These are phyloP conservation scores for Porogramme epimiltina DNA, from an alignment of 1,284 basidiomycete genomes.

Conservation along the genomic window DNA sequence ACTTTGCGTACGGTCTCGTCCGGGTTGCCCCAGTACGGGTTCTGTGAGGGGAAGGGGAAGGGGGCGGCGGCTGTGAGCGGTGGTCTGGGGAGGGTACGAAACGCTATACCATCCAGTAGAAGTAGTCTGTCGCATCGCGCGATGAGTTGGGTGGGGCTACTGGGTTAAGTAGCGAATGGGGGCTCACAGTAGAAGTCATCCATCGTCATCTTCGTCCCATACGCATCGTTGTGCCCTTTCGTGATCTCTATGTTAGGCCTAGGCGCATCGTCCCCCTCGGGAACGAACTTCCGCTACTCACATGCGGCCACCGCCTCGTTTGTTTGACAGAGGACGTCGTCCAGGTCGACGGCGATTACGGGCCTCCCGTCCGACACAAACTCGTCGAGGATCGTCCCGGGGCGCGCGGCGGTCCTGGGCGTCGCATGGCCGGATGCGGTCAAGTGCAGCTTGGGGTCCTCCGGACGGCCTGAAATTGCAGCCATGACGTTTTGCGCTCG, in stretches of 20 bases:
- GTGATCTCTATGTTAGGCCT: conserved; percentile 1
- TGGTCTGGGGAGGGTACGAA: conserved; percentile 3
- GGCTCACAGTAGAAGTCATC: conserved; percentile 68
- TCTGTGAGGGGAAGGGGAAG: conserved; percentile 20
- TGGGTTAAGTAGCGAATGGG: not conserved
- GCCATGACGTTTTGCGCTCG: conserved; percentile 2
- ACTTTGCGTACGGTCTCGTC: conserved; percentile 63
- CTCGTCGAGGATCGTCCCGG: conserved; percentile 15
- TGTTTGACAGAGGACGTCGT: conserved; percentile 76
- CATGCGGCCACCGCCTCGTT: conserved; percentile 68
- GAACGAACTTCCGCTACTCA: conserved; percentile 34
- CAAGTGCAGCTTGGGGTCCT: conserved; percentile 12
- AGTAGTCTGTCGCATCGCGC: conserved; percentile 43
- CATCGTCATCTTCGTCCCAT: conserved; percentile 52
- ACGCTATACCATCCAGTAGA: conserved; percentile 68
- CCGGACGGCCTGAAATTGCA: conserved; percentile 2
- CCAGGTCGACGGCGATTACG: conserved; percentile 74
- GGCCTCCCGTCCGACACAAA: conserved; percentile 27
- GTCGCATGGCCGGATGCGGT: conserved; percentile 15
- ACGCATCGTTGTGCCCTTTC: conserved; percentile 72
- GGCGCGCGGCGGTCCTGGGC: conserved; percentile 13
- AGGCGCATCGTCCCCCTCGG: not conserved
- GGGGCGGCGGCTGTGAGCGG: not conserved
- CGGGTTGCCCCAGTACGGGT: conserved; percentile 65
- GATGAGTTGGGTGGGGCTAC: not conserved